These are phyloP conservation scores for Zalaria obscura DNA, from an alignment of 2,329 filamentous ascomycete species.

Conservation along the genomic window DNA sequence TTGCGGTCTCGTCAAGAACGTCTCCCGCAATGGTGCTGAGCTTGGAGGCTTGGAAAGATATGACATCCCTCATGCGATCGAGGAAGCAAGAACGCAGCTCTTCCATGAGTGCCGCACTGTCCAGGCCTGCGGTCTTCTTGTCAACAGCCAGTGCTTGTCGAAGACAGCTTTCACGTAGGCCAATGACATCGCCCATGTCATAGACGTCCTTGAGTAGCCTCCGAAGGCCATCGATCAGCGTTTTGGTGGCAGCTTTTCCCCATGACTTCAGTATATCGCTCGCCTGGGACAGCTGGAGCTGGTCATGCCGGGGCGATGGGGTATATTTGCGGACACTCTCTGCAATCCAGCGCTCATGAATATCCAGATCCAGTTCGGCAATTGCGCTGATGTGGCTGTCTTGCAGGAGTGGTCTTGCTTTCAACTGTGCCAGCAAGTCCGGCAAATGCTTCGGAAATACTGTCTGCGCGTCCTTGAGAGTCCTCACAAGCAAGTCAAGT, in stretches of 20 bases:
- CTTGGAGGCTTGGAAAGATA: not conserved
- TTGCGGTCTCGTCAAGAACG: not conserved
- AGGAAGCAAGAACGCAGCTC: conserved; percentile 4
- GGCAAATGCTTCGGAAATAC: conserved; percentile 60
- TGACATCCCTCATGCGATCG: conserved; percentile 1
- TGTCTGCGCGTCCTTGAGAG: conserved; percentile 61
- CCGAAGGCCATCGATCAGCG: conserved; percentile 41
- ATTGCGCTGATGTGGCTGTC: conserved; percentile 52
- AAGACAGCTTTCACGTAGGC: not conserved
- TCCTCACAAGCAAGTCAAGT: conserved; percentile 60
- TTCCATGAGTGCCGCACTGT: conserved; percentile 4
- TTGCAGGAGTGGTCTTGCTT: conserved; percentile 56
- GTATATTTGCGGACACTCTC: conserved; percentile 75
- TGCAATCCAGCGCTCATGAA: conserved; percentile 66
- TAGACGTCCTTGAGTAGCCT: conserved; percentile 1
- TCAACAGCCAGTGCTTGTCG: conserved; percentile 3
- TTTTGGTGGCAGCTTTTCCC: conserved; percentile 53
- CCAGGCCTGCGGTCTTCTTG: conserved; percentile 5
- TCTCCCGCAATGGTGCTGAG: not conserved
- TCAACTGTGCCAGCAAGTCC: conserved; percentile 54
- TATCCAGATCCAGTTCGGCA: conserved; percentile 60
- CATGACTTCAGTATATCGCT: conserved; percentile 43
- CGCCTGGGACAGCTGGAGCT: conserved; percentile 31
- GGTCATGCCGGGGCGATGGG: conserved; percentile 74
- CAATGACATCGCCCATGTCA: not conserved